Evolutionary conservation across 2,329 filamentous ascomycete species (phyloP), one percentile per base, ranked within the genome.

Genomic region (Fusarium sp.): DNA sequence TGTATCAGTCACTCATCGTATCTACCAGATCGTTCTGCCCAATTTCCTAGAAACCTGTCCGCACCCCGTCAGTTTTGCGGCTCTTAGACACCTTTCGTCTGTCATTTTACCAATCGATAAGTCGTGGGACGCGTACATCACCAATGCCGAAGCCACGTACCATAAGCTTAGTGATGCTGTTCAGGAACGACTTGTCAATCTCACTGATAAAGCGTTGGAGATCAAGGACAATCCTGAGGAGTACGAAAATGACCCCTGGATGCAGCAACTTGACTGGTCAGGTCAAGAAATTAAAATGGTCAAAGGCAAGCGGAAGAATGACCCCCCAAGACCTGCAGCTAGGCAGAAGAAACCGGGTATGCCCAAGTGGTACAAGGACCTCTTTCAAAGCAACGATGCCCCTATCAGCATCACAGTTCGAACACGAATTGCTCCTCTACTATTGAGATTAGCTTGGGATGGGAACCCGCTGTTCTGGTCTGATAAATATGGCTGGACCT

Each of bases 61-160:
- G 1, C 97, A 99, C 81, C 96, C 96, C 1, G 96, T 99, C 76
- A 98, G 95, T 81, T 99, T 99, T 77, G 95, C 94, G 5, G 96
- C 96, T 4, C 85, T 99, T 20, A 89, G 96, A 18, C 96, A 98
- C 79, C 86, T 99, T n/a, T 94, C 95, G 1, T 92, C 95, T 0
- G 94, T 97, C 70, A 97, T 98, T 50, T 84, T 99, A 11, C 96
- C 96, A 0, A 92, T 98, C 46, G 90, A 98, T 79, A 89, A 92
- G 75, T 91, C 92, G 0, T 99, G 97, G 97, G 89, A 95, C 66
- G 84, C 89, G 3, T 99, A 99, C 78, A 86, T 98, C 46, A 83
- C 87, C 14, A 95, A 92, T 64, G 92, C 96, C 1, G 96, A 99
- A 78, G 90, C 89, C 2, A 97, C 91, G 1, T 99, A 98, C 77